Evolutionary conservation across 2,329 filamentous ascomycete genomes (phyloP), one percentile per base, ranked within the genome.

Genomic region (Dothiorella sarmentorum): DNA sequence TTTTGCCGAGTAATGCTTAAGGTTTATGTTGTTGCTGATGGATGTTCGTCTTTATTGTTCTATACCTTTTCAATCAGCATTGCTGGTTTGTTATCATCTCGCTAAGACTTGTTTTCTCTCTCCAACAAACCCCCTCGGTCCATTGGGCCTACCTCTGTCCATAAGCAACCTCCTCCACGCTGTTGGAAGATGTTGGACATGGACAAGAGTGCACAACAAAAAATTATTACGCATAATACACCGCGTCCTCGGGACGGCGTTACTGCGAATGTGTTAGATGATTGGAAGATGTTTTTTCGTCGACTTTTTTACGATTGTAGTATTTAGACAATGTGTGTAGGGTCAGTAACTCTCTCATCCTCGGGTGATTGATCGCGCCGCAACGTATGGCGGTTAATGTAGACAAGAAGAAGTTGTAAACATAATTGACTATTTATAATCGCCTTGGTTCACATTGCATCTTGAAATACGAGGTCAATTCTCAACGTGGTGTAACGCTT

Each of bases 21-120:
- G 15, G 20, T 27, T 40, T 31, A 40, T 40, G 49, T 40, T 45
- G 49, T 53, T 40, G 49, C 37, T 20, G 49, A 53, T 40, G 33
- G 49, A 53, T 53, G 33, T 53, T 31, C 22, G 24, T 40, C 49
- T 29, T 52, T 38, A 9, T 15, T 35, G 49, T 53, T 53, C 49
- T 53, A 53, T 53, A 53, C 49, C 49, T 53, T 17, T 26, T 40
- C n/a, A 53, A 53, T 53, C 49, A 53, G 49, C 49, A 3, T 40
- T 40, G 49, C 49, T 53, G 49, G 49, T 53, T 17, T 53, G n/a
- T 40, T 29, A 35, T 53, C 9, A n/a, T 53, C 10, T 31, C 10
- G 29, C 6, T 17, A 26, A n/a, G n/a, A 10, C n/a, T 13, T 13
- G 33, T 27, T 53, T 13, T 13, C n/a, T n/a, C 49, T 13, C 49